These are phyloP conservation scores for Dipodascus geniculatus DNA, from an alignment of 805 yeast genomes.

Conservation along the genomic window DNA sequence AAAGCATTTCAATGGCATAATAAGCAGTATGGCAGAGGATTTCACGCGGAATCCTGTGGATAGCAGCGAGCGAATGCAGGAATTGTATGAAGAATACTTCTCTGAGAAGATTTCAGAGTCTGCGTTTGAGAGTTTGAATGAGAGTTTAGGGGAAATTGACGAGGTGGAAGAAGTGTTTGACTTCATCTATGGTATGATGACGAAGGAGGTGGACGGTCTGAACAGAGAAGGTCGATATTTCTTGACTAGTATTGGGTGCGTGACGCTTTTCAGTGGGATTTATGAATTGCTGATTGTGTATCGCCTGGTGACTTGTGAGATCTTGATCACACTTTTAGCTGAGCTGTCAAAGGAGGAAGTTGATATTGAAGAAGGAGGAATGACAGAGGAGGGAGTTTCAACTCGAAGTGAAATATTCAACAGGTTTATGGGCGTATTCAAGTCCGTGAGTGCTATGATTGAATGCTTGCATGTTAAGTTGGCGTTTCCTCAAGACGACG, in stretches of 20 bases:
- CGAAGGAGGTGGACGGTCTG: not conserved
- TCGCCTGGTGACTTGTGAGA: not conserved
- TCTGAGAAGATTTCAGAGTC: conserved; percentile 12
- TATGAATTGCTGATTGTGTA: not conserved
- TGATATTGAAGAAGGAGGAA: too few relatives aligned
- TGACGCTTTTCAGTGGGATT: not conserved
- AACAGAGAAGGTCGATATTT: too few relatives aligned
- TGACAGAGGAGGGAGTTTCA: too few relatives aligned
- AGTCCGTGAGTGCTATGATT: not conserved
- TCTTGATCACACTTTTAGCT: not conserved
- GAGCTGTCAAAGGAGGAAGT: not conserved
- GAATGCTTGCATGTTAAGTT: conserved; percentile 4
- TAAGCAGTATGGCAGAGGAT: conserved; percentile 28
- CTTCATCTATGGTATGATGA: not conserved
- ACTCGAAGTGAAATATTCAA: not conserved
- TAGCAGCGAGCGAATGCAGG: not conserved
- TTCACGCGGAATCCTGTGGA: conserved; percentile 7
- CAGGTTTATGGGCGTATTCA: not conserved
- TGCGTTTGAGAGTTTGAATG: conserved; percentile 11
- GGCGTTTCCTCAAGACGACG: conserved; percentile 6
- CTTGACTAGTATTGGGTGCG: conserved; percentile 1
- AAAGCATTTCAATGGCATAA: conserved; percentile 26
- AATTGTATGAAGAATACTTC: not conserved
- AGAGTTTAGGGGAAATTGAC: conserved; percentile 8
- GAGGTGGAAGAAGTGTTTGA: conserved; percentile 7